Base-by-base conservation (phyloP, 345 rosid species). In the Luvunga scandens region DNA sequence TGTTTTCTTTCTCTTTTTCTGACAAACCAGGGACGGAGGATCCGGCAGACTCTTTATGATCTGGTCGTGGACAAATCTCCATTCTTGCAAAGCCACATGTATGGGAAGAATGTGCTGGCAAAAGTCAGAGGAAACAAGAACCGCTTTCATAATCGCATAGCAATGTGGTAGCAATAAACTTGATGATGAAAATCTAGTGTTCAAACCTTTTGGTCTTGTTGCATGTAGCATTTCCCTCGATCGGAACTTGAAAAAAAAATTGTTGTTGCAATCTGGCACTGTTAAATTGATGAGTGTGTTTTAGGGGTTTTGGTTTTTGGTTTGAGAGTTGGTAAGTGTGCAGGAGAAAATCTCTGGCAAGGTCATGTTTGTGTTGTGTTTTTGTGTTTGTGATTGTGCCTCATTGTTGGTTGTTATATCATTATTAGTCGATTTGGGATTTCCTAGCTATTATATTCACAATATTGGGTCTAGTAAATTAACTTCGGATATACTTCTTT, bases 21-120 rank as follows among this genome's bases (percentile, higher is more conserved):
- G 50, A 7, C 9, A 72, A 72, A 59, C 5, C 67, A 61, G 76
- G 76, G 56, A 60, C 67, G 67, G 45, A 53, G 36, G 19, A 31
- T 77, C 1, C 59, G 14, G 31, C 22, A 72, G 3, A n/a, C 27
- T 27, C 59, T 81, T 19, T 28, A 2, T 0, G 2, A 2, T 9
- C 9, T 45, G 2, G 63, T 81, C 12, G 45, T 27, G 14, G 18
- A 1, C 2, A 10, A 81, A 22, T 36, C 14, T 18, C 33, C 77
- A 27, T 50, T 57, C 22, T 75, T 81, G 3, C 75, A 73, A 27
- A 67, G 71, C 39, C 74, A 73, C 39, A 72, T 55, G 2, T 81
- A 42, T 4, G 84, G 81, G 24, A 73, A 63, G 24, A 81, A 53
- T 71, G 81, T 81, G 27, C 63, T 81, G 66, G 69, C 19, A 33